phyloP scores from a whole-genome alignment of 2,329 filamentous ascomycete genomes.

The Fusarium sp. region DNA sequence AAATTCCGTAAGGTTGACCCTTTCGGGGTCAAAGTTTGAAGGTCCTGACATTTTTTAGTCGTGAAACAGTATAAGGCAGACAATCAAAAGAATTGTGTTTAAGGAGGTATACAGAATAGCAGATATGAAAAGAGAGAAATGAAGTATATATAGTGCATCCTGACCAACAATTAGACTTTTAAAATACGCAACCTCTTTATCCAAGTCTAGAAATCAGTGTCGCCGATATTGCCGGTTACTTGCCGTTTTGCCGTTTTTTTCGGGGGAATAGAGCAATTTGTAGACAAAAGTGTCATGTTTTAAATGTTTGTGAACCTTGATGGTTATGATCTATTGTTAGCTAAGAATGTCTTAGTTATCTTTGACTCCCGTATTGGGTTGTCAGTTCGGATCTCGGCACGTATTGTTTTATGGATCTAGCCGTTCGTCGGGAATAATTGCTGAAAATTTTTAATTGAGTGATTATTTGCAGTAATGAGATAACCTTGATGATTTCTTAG shows the following conservation, averaged over 20 bases:
- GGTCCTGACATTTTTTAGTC: not conserved
- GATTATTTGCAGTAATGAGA: not conserved
- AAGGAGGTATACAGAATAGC: not conserved
- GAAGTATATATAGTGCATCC: not conserved
- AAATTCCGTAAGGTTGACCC: not conserved
- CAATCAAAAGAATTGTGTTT: not conserved
- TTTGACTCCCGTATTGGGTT: not conserved
- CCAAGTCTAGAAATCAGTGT: not conserved
- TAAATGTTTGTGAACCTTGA: slow-evolving; percentile 1
- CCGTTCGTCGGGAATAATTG: not conserved
- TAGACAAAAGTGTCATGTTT: not conserved
- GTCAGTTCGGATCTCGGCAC: slow-evolving; percentile 1
- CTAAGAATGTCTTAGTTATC: not conserved
- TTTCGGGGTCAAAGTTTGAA: not conserved
- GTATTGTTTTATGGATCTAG: not conserved
- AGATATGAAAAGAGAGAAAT: not conserved
- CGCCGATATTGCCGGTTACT: not conserved
- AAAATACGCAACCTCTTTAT: not conserved
- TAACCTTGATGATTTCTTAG: not conserved
- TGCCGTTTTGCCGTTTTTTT: slow-evolving; percentile 1
- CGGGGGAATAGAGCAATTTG: not conserved
- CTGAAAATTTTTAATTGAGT: not conserved
- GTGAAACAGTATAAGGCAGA: accelerated
- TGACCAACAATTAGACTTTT: not conserved
- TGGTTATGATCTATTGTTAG: not conserved